A percentile compares a stretch with the other conserved stretches of the same genome.
phyloP scores from a whole-genome alignment of 176 grass and related monocot species.

The Triticum monococcum region DNA sequence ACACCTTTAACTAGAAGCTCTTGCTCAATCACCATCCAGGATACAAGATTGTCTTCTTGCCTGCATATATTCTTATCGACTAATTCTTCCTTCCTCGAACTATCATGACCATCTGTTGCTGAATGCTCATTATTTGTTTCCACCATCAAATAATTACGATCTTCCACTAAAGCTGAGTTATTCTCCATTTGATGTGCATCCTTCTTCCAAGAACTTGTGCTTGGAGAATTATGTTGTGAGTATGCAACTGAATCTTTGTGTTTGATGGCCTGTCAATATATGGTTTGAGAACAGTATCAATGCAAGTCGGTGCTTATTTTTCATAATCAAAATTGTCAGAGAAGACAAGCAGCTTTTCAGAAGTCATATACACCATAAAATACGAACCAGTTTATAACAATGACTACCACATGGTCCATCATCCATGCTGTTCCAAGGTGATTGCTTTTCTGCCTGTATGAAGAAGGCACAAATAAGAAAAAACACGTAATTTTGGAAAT shows the following conservation, averaged over 20 bases:
- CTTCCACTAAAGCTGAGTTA: conserved; percentile 47
- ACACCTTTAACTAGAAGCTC: conserved; percentile 89
- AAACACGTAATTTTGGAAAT: conserved; percentile 24
- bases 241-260: conserved; percentile 66
- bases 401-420: conserved; percentile 79
- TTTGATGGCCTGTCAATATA: conserved; percentile 47
- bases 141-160: conserved; percentile 52
- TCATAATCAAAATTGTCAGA: conserved; percentile 23
- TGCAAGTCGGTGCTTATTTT: conserved; percentile 8
- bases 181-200: conserved; percentile 39
- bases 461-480: conserved; percentile 28
- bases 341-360: conserved; percentile 4
- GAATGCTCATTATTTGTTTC: conserved; percentile 43
- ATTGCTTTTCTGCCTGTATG: conserved; percentile 85
- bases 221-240: conserved; percentile 50
- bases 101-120: conserved; percentile 55
- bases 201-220: conserved; percentile 50
- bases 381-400: conserved; percentile 81
- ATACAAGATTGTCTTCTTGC: conserved; percentile 45
- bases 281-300: not conserved
- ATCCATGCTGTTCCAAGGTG: conserved; percentile 51
- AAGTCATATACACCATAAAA: conserved; percentile 20
- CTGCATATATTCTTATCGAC: conserved; percentile 67
- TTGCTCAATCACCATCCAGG: conserved; percentile 84
- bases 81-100: conserved; percentile 69